Percentiles rank a stretch among this genome's conserved stretches.
Conservation (phyloP, 805 yeast genomes). For the Lachancea sp. region DNA sequence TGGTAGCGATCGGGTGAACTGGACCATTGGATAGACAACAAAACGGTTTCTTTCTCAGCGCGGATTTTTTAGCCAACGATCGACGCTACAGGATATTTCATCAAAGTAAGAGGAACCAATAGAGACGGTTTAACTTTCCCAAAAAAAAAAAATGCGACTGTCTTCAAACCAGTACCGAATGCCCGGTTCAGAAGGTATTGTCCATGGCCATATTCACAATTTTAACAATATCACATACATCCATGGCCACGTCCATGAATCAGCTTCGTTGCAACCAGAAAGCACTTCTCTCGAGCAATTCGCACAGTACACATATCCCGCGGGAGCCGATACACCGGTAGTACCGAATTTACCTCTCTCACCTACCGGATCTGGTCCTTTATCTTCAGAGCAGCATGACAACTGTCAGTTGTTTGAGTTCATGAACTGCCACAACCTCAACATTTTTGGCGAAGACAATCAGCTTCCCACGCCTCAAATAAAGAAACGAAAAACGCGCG, state of each 20-base stretch:
- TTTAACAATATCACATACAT: conserved; percentile 56
- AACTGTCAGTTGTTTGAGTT: conserved; percentile 40
- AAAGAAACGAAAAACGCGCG: conserved; percentile 1
- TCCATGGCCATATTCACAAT: conserved; percentile 63
- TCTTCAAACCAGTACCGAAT: neutral
- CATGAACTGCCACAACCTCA: conserved; percentile 32
- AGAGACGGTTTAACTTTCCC: too few relatives aligned
- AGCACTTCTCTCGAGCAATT: neutral
- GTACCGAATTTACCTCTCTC: conserved; percentile 4
- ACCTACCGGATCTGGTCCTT: neutral
- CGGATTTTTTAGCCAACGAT: too few relatives aligned
- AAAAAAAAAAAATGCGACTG: too few relatives aligned
- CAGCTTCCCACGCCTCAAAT: conserved; percentile 1
- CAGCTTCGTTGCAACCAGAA: neutral
- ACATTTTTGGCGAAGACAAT: conserved; percentile 8
- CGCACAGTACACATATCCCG: neutral
- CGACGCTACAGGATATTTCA: too few relatives aligned
- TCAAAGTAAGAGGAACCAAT: too few relatives aligned
- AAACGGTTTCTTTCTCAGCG: too few relatives aligned
- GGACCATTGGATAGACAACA: too few relatives aligned
- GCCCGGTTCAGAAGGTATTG: conserved; percentile 40
- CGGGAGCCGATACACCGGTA: neutral
- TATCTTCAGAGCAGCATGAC: conserved; percentile 13
- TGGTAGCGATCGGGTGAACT: too few relatives aligned
- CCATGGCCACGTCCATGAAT: conserved; percentile 59